A percentile compares a stretch with the other conserved stretches of the same genome.
These are phyloP conservation scores for Pyrenopolyporus hunteri DNA, from an alignment of 495 filamentous ascomycete species.

Conservation along the genomic window DNA sequence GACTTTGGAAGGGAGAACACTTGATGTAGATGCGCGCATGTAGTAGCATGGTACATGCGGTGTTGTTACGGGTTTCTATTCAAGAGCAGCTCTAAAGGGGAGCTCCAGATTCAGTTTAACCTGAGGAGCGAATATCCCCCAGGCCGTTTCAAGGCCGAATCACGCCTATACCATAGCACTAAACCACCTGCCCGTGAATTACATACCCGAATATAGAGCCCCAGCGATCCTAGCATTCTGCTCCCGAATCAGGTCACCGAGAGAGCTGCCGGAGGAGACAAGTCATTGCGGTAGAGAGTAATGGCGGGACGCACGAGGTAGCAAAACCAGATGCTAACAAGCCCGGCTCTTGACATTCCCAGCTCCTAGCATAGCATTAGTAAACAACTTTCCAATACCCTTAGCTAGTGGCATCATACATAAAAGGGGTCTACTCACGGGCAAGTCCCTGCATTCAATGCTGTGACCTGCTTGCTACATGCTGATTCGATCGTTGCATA, in stretches of 20 bases:
- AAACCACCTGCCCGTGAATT: no score
- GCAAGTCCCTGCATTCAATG: slow-evolving; percentile 15
- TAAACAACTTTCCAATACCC: not conserved
- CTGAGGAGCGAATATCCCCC: no score
- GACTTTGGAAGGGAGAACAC: not conserved
- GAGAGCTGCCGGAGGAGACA: no score
- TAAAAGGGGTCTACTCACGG: not conserved
- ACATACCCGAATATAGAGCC: not conserved
- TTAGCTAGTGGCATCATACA: not conserved
- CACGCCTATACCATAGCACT: no score
- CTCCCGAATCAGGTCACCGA: no score
- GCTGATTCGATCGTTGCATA: not conserved
- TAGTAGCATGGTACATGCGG: slow-evolving; percentile 6
- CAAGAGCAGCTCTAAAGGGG: not conserved
- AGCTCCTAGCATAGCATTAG: not conserved
- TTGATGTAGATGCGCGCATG: not conserved
- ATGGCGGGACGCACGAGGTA: slow-evolving; percentile 1
- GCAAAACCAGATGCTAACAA: slow-evolving; percentile 15
- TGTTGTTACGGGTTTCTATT: not conserved
- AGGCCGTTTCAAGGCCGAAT: no score
- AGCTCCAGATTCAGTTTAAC: no score
- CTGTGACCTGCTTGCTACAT: not conserved
- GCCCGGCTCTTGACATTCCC: slow-evolving; percentile 7
- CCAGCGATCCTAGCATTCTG: no score
- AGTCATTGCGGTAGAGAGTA: not conserved